phyloP scores from a whole-genome alignment of 305 asterid genomes.

The Striga hermonthica region DNA sequence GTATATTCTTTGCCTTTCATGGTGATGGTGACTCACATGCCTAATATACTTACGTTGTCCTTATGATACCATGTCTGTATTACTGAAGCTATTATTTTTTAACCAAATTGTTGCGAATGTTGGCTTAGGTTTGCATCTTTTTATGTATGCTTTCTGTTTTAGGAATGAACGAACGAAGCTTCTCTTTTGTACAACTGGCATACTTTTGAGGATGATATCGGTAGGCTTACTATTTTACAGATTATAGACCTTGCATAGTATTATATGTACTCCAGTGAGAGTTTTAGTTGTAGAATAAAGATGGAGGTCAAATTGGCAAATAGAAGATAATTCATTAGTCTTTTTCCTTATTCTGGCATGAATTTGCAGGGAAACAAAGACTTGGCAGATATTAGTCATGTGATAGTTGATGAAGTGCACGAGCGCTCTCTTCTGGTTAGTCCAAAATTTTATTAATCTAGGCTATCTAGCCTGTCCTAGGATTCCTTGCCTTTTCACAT shows the following conservation, averaged over 20 bases:
- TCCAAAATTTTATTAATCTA: conserved; percentile 25
- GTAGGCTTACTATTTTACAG: conserved; percentile 43
- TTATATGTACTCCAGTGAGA: conserved; percentile 16
- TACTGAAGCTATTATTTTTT: conserved; percentile 24
- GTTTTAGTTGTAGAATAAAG: conserved; percentile 9
- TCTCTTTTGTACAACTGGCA: conserved; percentile 95
- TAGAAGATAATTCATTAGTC: conserved; percentile 21
- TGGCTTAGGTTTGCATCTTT: conserved; percentile 25
- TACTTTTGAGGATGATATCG: conserved; percentile 91
- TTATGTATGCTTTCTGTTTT: conserved; percentile 34
- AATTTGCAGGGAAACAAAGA: conserved; percentile 82
- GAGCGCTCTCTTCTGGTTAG: conserved; percentile 97
- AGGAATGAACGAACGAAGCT: conserved; percentile 93
- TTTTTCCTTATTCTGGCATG: conserved; percentile 30
- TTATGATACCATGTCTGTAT: not conserved
- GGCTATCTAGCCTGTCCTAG: conserved; percentile 7
- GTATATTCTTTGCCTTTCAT: conserved; percentile 1
- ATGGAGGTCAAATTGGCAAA: conserved; percentile 24
- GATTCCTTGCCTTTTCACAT: conserved; percentile 24
- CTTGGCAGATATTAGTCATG: conserved; percentile 79
- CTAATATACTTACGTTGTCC: conserved; percentile 16
- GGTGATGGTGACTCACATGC: conserved; percentile 1
- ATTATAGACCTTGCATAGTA: conserved; percentile 21
- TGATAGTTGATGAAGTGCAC: conserved; percentile 96
- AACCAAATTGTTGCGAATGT: conserved; percentile 16